These are phyloP conservation scores for Ormosia semicastrata DNA, from an alignment of 306 rosid species.

Conservation along the genomic window DNA sequence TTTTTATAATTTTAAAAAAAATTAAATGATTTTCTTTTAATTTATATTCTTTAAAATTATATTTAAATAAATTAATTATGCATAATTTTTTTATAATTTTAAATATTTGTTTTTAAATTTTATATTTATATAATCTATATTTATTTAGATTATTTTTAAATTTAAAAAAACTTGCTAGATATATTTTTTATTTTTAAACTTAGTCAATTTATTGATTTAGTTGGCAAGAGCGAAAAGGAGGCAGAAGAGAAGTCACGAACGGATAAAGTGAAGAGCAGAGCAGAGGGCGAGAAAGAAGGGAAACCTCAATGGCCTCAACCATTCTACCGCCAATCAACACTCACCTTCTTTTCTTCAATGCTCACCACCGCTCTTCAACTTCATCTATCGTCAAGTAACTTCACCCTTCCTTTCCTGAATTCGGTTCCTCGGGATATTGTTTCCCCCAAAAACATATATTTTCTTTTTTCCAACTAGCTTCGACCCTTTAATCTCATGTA, in stretches of 20 bases:
- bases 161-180: too few species aligned
- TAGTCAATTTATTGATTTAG: not conserved
- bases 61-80: too few species aligned
- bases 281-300: not conserved
- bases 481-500: not conserved
- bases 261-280: not conserved
- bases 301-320: slow-evolving; percentile 51
- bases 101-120: too few species aligned
- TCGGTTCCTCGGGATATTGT: not conserved
- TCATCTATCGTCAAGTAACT: slow-evolving; percentile 21
- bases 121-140: too few species aligned
- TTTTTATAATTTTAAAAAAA: too few species aligned
- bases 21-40: too few species aligned
- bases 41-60: too few species aligned
- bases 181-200: too few species aligned
- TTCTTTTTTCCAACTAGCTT: not conserved
- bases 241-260: not conserved
- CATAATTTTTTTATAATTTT: too few species aligned
- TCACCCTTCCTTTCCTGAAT: not conserved
- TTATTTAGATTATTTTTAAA: too few species aligned
- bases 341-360: slow-evolving; percentile 4
- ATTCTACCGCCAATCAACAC: slow-evolving; percentile 38
- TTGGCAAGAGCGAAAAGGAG: not conserved
- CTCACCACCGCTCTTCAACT: slow-evolving; percentile 18
- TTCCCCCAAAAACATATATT: not conserved